Evolutionary conservation across 73 alveolate genomes (phyloP).

Genomic region (Breviolum minutum): DNA sequence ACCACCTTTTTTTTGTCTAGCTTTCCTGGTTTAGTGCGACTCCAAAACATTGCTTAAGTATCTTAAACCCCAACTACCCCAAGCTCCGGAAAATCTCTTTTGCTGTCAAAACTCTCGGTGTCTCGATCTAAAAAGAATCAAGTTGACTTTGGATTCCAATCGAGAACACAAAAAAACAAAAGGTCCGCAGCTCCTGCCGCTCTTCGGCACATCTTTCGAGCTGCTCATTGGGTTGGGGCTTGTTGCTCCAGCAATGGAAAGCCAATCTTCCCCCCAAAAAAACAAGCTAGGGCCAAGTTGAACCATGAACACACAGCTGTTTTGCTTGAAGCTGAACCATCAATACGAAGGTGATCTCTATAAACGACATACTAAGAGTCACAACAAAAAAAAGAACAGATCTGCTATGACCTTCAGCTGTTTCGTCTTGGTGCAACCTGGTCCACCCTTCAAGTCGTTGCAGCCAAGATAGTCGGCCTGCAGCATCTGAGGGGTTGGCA

Average conservation of each 20-base stretch:
- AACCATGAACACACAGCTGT: not conserved
- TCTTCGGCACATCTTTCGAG: not conserved
- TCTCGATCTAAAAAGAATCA: not conserved
- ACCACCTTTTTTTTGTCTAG: too few species aligned
- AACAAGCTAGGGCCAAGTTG: not conserved
- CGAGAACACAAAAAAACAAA: not conserved
- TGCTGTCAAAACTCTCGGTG: not conserved
- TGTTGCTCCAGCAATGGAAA: not conserved
- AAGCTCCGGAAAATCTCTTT: too few species aligned
- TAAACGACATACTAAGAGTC: not conserved
- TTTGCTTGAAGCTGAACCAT: not conserved
- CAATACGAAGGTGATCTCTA: not conserved
- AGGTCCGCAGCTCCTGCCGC: not conserved
- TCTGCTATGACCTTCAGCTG: too few species aligned
- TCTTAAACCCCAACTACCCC: too few species aligned
- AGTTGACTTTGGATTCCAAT: conserved; percentile 14
- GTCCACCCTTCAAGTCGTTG: too few species aligned
- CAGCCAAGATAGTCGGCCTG: too few species aligned
- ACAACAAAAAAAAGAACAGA: not conserved
- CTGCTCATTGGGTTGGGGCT: not conserved
- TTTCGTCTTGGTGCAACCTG: too few species aligned
- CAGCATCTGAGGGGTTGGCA: too few species aligned
- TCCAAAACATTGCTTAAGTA: too few species aligned
- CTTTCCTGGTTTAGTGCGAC: too few species aligned
- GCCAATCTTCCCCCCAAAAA: not conserved